Base-by-base conservation (phyloP, 1,139 yeast species). In the Suhomyces guaymorum region DNA sequence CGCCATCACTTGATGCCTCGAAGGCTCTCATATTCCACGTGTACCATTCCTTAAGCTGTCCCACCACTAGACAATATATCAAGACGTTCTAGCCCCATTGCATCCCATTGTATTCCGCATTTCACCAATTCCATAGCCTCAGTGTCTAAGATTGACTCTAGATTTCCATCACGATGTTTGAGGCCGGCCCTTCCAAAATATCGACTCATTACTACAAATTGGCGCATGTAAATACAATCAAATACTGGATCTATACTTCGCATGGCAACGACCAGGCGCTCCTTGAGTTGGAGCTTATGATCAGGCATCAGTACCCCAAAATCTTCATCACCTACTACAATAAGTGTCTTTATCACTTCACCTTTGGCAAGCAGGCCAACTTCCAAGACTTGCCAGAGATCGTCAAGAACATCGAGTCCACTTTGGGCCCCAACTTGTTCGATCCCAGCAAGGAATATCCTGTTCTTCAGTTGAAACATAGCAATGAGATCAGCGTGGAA, bases 321-420 rank as follows among this genome's bases (percentile, higher is more conserved):
- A 72, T 75, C 7, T 59, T 83, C 28, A 70, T 80, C 5, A 75
- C 82, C 10, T 70, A 80, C 38, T 72, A 78, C 49, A 76, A 81
- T 44, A 78, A 80, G 45, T 80, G 78, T 36, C 60, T 83, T 8
- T 83, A 83, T 75, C 67, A 78, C 33, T 70, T 69, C 43, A 52
- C 52, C 19, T 75, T 83, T 42, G 66, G 73, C 42, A 62, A 73
- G 35, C 24, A 23, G 12, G 8, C 18, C 2, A 5, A 24, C 5
- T 9, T 16, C 9, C 15, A 15, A 14, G 22, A 17, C 13, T 29
- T 33, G 8, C 30, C 24, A 3, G 37, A 28, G n/a, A 12, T 33
- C 8, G 37, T 28, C 19, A 15, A 16, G 18, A n/a, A 22, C 17
- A 24, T 33, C 6, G 28, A 24, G n/a, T n/a, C 21, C 10, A 7